Evolutionary conservation across 805 yeast species (phyloP), one percentile per base, ranked within the genome.

Genomic region (Geotrichum ghanense): DNA sequence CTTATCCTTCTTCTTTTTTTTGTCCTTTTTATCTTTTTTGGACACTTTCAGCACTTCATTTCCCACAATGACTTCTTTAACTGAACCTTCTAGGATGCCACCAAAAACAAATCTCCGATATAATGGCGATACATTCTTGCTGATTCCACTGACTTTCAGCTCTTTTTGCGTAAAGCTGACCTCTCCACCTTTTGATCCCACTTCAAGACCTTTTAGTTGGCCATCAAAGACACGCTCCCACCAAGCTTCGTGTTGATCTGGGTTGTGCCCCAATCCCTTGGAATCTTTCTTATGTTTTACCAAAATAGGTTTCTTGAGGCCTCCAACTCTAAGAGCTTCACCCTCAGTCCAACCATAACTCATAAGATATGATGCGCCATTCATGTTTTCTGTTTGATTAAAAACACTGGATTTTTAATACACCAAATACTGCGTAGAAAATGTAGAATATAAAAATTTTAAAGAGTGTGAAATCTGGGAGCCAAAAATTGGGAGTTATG

Each of bases 181-280:
- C 1, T 57, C 63, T 1, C 68, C 68, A 3, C 57, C 59, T 2
- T 43, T 49, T 2, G 59, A 45, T 20, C 47, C 50, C 2, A 86
- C 85, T 48, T 84, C 87, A 44, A 92, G 62, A 6, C 78, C 75
- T 58, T 86, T 85, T 52, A 90, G 71, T 53, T 88, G 96, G 1
- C 96, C 96, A 63, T 90, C 97, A 67, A 92, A 92, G 41, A 90
- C 70, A 52, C 85, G 74, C 54, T 90, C 98, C 98, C 98, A 90
- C 98, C 98, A 90, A 42, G 86, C 82, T 53, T 85, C 95, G 14
- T 80, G 75, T 53, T 86, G 92, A 45, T 78, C 81, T 7, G 70
- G 67, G 21, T 74, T 73, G 59, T 83, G 81, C 0, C 98, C 98
- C 22, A 90, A 71, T 7, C 98, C 98, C 59, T 87, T 88, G 48